Base-by-base conservation (phyloP, 805 yeast species). In the Lachancea cidri region DNA sequence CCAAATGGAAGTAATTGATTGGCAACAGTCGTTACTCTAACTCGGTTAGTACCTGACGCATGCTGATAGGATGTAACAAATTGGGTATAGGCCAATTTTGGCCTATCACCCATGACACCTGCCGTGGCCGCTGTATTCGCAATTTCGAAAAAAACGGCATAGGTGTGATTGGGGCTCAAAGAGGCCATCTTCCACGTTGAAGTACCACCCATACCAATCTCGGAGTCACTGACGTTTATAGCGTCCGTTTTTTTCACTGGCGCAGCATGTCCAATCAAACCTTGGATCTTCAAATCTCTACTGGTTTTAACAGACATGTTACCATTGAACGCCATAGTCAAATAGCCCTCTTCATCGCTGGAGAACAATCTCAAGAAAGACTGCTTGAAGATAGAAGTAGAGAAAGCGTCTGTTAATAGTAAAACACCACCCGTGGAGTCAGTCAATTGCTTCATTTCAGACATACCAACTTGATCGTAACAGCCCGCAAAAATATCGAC, bases 401-500 rank as follows among this genome's bases (percentile, higher is more conserved):
- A 87, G 70, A 91, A 91, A 8, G 96, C 88, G 69, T 89, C 98
- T 3, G 95, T 76, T 54, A 89, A 77, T 32, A 91, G 78, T 45
- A 91, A 67, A 17, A 83, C 82, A 66, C 98, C 98, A 49, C 97
- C 97, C 6, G 96, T 88, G 52, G 77, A 72, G 64, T 85, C 83
- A 44, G 94, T 77, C 48, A 91, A 69, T 44, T 81, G 72, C 66
- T 87, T 84, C 97, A 89, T 89, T 69, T 89, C 98, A 54, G 80
- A 81, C 71, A 89, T 77, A 60, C 98, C 98, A 44, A 88, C 83
- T 72, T 89, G 98, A 68, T 89, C 98, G 63, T 86, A 87, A 68
- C 96, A 86, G 47, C 97, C 96, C 22, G 95, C 95, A 66, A 86
- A 88, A 36, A 89, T 77, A 64, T 89, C 96, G 44, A 89, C 80